Base-by-base conservation (phyloP, 768 basidiomycete genomes). In the Tricholoma flavovirens region DNA sequence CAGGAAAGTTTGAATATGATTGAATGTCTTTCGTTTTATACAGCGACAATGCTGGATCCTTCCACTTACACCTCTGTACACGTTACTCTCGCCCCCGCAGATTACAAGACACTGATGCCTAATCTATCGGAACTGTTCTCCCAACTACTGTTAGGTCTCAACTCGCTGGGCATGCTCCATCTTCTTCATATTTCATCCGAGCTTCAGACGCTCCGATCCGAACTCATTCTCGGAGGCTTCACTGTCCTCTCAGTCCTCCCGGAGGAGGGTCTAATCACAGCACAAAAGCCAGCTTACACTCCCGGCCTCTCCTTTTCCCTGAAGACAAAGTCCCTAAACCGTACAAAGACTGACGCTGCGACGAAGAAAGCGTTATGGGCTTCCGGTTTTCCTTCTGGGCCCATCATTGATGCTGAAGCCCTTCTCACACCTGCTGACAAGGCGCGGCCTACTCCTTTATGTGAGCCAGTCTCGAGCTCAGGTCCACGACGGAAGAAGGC, bases 341-440 rank as follows among this genome's bases (percentile, higher is more conserved):
- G 76, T 61, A 76, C 76, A 54, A 77, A 75, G 63, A 71, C 77
- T 2, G 84, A 85, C 62, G 76, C 83, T 57, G 86, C 88, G 8
- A 82, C 87, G 49, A 96, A 94, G 72, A 88, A 93, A 59, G 90
- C 91, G 0, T 77, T 98, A 33, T 97, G 95, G 95, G 77, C 91
- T 0, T 76, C 95, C 30, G 85, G 76, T 36, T 73, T 87, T 1
- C 82, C 89, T 2, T 77, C 83, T 0, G 82, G 89, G 3, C 83
- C 89, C 0, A 74, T 82, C 8, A 90, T 96, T 57, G 90, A 96
- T 67, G 80, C 91, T 8, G 89, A 93, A 56, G 77, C 85, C 22
- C 83, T 97, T 30, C 81, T 98, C 43, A 94, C 93, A 10, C 77
- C 84, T 22, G 87, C 83, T 36, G 96, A 98, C 68, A 86, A 87